Evolutionary conservation across 352 stramenopile species (phyloP).

Genomic region (Pythium coloratum): DNA sequence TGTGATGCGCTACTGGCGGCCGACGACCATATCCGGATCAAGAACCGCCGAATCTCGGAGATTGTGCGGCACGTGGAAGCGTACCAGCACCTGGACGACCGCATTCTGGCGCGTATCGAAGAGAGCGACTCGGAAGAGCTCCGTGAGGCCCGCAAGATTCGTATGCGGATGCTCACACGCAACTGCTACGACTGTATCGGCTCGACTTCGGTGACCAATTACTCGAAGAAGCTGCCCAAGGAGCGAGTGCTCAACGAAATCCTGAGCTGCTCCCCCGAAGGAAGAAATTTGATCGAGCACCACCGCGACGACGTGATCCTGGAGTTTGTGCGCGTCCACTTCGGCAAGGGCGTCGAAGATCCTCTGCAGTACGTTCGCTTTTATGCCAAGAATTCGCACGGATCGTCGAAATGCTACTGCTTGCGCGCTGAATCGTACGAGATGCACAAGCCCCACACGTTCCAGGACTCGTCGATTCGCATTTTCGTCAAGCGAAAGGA

Average conservation of each 20-base stretch:
- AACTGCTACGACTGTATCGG: slow-evolving; percentile 81
- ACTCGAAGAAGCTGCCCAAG: slow-evolving; percentile 46
- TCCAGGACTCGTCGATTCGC: slow-evolving; percentile 69
- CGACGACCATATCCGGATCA: slow-evolving; percentile 62
- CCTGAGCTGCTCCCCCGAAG: slow-evolving; percentile 37
- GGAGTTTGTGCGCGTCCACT: slow-evolving; percentile 78
- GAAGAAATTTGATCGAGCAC: slow-evolving; percentile 26
- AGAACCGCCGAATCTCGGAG: slow-evolving; percentile 65
- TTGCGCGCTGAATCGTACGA: slow-evolving; percentile 57
- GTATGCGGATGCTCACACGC: slow-evolving; percentile 64
- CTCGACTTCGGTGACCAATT: slow-evolving; percentile 51
- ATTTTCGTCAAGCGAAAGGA: slow-evolving; percentile 66
- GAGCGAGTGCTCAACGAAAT: slow-evolving; percentile 65
- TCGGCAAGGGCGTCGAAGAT: slow-evolving; percentile 77
- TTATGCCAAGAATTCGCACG: slow-evolving; percentile 67
- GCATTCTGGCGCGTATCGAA: slow-evolving; percentile 75
- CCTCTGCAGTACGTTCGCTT: slow-evolving; percentile 76
- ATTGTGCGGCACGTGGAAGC: slow-evolving; percentile 62
- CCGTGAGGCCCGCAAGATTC: slow-evolving; percentile 42
- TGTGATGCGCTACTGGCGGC: slow-evolving; percentile 75
- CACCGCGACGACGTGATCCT: slow-evolving; percentile 69
- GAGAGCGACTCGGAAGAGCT: slow-evolving; percentile 58
- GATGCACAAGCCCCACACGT: slow-evolving; percentile 64
- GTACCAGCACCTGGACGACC: slow-evolving; percentile 85
- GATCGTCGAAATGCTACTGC: slow-evolving; percentile 47